Evolutionary conservation across 805 yeast genomes (phyloP), one percentile per base, ranked within the genome.

Genomic region (Candida namnaoensis): DNA sequence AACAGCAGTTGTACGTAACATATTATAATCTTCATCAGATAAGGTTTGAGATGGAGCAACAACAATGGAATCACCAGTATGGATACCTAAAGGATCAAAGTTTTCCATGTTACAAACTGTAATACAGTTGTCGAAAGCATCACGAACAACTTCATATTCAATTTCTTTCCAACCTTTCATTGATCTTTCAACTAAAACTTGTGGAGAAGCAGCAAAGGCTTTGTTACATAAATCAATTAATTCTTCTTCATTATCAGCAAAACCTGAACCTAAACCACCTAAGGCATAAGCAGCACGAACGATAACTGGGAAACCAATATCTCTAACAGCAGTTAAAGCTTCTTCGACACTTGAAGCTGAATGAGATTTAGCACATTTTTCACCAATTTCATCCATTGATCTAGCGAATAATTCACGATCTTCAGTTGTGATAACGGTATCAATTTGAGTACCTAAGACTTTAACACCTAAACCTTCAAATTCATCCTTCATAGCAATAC

Each of bases 141-240:
- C 99, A 66, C 99, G 88, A 42, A 91, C 99, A 64, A 91, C 99
- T 68, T 91, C 99, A 65, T 91, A 91, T 69, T 91, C 99, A 55
- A 91, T 85, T 70, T 91, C 99, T 65, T 91, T 91, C 99, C 99
- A 91, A 49, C 99, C 99, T 71, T 93, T 93, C 95, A 91, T 86
- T 38, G 96, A 88, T 61, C 81, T 80, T 72, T 91, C 99, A 48
- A 91, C 93, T 49, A 91, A 74, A 43, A 91, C 95, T 70, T 91
- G 99, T 11, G 99, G 97, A 43, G 96, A 83, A 27, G 95, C 78
- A 40, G 98, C 96, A 63, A 91, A 88, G 0, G 98, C 96, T 61
- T 84, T 81, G 58, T 79, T 78, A 71, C 96, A 88, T 51, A 91
- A 73, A 37, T 78, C 90, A 44, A 82, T 73, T 57, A 91, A 76